Percentiles rank a stretch among this genome's conserved stretches.
These are phyloP conservation scores for Ramaria sp. DNA, from an alignment of 768 basidiomycete genomes.

Conservation along the genomic window DNA sequence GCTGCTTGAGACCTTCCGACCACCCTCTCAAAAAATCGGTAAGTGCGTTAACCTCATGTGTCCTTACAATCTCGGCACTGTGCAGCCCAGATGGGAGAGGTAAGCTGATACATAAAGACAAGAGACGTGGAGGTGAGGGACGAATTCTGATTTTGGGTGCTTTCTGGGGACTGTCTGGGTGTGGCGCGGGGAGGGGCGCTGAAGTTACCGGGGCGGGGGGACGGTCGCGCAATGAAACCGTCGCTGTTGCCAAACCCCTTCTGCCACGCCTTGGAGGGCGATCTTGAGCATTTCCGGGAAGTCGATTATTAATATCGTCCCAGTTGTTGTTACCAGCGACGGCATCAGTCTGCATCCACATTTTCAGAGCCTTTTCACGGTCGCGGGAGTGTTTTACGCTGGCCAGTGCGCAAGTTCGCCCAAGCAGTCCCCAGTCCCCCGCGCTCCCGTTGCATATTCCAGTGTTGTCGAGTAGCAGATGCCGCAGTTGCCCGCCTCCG, in stretches of 20 bases:
- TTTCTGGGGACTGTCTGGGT: slow-evolving; percentile 3
- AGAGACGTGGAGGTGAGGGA: slow-evolving; percentile 40
- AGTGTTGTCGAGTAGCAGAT: slow-evolving; percentile 63
- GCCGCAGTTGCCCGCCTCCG: slow-evolving; percentile 30
- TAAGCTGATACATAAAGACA: slow-evolving; percentile 37
- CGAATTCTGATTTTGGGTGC: slow-evolving; percentile 41
- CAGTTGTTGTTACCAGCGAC: slow-evolving; percentile 5
- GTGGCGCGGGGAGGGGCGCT: slow-evolving; percentile 9
- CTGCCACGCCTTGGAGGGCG: slow-evolving; percentile 33
- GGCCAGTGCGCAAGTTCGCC: slow-evolving; percentile 47
- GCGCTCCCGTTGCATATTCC: slow-evolving; percentile 41
- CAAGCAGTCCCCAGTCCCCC: slow-evolving; percentile 51
- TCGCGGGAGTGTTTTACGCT: slow-evolving; percentile 54
- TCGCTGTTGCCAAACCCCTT: slow-evolving; percentile 53
- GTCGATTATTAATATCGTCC: slow-evolving; percentile 9
- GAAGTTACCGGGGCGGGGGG: slow-evolving; percentile 16
- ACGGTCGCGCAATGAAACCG: slow-evolving; percentile 43
- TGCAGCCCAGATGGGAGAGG: not conserved
- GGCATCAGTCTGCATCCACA: slow-evolving; percentile 32
- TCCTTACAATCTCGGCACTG: slow-evolving; percentile 5
- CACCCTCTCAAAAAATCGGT: slow-evolving; percentile 52
- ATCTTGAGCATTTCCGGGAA: slow-evolving; percentile 9
- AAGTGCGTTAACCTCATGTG: slow-evolving; percentile 30
- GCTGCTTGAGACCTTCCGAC: slow-evolving; percentile 44
- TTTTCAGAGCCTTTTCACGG: slow-evolving; percentile 50